Evolutionary conservation across 805 yeast species (phyloP).

Genomic region (Priceomyces haplophilus): DNA sequence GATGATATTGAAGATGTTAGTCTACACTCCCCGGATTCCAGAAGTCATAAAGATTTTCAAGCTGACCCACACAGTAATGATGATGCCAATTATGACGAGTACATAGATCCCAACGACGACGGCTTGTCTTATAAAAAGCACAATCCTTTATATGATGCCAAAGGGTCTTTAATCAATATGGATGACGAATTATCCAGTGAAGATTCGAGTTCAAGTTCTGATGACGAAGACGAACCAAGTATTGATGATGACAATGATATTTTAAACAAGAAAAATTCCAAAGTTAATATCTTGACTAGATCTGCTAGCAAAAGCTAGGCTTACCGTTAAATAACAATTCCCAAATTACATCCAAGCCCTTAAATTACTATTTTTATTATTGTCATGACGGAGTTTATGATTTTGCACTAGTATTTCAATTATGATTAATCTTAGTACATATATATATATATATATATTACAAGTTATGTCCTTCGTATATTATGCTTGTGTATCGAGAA

Average conservation of each 20-base stretch:
- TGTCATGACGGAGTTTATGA: not conserved
- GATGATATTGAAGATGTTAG: constrained; percentile 51
- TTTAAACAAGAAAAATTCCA: constrained; percentile 10
- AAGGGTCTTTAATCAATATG: constrained; percentile 18
- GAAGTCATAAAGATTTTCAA: constrained; percentile 19
- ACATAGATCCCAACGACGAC: constrained; percentile 78
- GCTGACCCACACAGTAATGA: constrained; percentile 19
- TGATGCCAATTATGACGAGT: constrained; percentile 52
- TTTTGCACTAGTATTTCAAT: not conserved
- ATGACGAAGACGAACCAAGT: constrained; percentile 26
- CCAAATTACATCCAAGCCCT: too few species aligned
- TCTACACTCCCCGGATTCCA: not conserved
- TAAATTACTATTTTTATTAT: not conserved
- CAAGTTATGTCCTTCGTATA: not conserved
- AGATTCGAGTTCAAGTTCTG: constrained; percentile 29
- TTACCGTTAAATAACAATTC: constrained; percentile 9
- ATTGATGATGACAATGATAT: constrained; percentile 20
- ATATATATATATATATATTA: not conserved
- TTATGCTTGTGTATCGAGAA: constrained; percentile 5
- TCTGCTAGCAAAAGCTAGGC: constrained; percentile 40
- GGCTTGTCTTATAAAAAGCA: constrained; percentile 69
- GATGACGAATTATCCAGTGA: constrained; percentile 29
- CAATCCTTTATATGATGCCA: constrained; percentile 58
- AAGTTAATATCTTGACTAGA: constrained; percentile 31
- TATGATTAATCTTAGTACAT: not conserved